Evolutionary conservation across 1,284 basidiomycete genomes (phyloP).

Genomic region (Melampsora americana): DNA sequence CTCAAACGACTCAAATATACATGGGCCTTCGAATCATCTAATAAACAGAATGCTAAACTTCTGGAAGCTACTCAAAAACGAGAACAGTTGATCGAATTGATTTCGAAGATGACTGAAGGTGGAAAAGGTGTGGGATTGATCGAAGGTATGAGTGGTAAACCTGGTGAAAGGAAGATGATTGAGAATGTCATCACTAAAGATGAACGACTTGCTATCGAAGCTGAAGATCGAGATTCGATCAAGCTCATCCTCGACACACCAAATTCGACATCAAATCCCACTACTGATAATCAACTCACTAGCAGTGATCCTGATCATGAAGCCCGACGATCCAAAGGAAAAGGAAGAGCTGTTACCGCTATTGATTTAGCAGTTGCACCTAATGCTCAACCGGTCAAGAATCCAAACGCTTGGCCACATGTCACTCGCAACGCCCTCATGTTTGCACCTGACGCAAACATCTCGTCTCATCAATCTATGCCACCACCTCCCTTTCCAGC

Average conservation of each 20-base stretch:
- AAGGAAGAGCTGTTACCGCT: conserved; percentile 45
- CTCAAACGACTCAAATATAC: conserved; percentile 70
- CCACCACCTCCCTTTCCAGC: conserved; percentile 49
- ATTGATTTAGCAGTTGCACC: conserved; percentile 17
- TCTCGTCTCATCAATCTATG: conserved; percentile 54
- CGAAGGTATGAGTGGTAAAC: conserved; percentile 36
- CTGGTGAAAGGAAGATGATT: conserved; percentile 51
- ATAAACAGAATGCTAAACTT: conserved; percentile 62
- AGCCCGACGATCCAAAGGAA: conserved; percentile 81
- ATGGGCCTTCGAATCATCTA: conserved; percentile 90
- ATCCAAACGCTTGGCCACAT: conserved; percentile 44
- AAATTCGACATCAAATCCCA: conserved; percentile 57
- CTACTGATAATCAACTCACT: conserved; percentile 73
- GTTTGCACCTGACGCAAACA: conserved; percentile 84
- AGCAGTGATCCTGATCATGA: conserved; percentile 66
- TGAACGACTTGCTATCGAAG: conserved; percentile 46
- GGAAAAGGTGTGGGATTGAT: conserved; percentile 23
- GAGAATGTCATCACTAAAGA: conserved; percentile 54
- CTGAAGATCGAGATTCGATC: conserved; percentile 50
- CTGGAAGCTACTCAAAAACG: conserved; percentile 47
- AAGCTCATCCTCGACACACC: conserved; percentile 45
- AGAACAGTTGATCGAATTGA: conserved; percentile 49
- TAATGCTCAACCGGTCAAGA: conserved; percentile 24
- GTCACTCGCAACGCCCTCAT: conserved; percentile 77
- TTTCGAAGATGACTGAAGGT: conserved; percentile 47